Percentiles rank a stretch among this genome's conserved stretches.
Evolutionary conservation across 805 yeast genomes (phyloP).

Genomic region (Wickerhamiella siamensis): DNA sequence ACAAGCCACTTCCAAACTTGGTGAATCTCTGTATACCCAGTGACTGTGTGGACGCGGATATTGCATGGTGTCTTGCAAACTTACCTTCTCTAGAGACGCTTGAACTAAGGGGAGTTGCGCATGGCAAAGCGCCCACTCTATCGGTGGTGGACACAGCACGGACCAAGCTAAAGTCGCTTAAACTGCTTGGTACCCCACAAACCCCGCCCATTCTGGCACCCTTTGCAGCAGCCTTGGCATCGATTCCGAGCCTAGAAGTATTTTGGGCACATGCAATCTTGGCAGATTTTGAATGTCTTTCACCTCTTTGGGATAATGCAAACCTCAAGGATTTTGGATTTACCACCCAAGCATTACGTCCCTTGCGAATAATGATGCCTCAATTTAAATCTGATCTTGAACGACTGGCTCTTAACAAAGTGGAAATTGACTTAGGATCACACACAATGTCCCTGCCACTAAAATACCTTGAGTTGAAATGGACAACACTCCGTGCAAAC

Average conservation of each 20-base stretch:
- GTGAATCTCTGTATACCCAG: constrained; percentile 6
- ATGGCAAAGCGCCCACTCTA: not conserved
- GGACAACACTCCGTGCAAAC: constrained; percentile 4
- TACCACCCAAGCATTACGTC: constrained; percentile 7
- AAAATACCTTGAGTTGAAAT: constrained; percentile 13
- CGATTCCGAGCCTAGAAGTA: constrained; percentile 2
- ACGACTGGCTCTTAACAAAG: constrained; percentile 12
- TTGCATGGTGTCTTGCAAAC: constrained; percentile 10
- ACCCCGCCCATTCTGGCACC: constrained; percentile 3
- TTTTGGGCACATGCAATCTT: constrained; percentile 12
- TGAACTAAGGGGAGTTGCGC: constrained; percentile 6
- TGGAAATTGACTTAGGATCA: not conserved
- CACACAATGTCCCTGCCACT: constrained; percentile 1
- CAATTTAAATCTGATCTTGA: constrained; percentile 5
- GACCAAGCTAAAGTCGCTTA: constrained; percentile 2
- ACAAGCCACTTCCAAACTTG: constrained; percentile 3
- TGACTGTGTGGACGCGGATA: constrained; percentile 9
- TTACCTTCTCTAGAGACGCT: constrained; percentile 10
- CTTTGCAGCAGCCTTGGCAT: constrained; percentile 2
- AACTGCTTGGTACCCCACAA: constrained; percentile 7
- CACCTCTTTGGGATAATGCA: constrained; percentile 4
- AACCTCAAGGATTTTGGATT: constrained; percentile 12
- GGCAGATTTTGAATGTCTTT: constrained; percentile 3
- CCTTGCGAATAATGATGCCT: constrained; percentile 7
- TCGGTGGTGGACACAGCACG: not conserved